Percentiles rank a stretch among this genome's conserved stretches.
Evolutionary conservation across 2,329 filamentous ascomycete species (phyloP).

Genomic region (Arthrobotrys pseudoclavata): DNA sequence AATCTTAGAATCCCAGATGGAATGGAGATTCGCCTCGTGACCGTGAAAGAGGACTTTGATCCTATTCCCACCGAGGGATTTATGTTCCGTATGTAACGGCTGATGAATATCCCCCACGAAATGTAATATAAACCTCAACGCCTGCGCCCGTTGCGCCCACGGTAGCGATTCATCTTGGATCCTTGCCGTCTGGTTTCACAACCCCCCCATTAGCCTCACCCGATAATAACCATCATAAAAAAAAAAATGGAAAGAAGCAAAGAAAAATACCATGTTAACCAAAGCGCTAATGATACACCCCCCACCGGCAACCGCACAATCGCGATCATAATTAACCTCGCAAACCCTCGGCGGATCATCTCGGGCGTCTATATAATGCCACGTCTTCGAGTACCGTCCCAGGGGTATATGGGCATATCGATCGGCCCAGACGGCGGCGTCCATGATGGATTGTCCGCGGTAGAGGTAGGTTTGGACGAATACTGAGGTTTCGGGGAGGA

Average conservation of each 20-base stretch:
- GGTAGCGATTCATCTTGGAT: slow-evolving; percentile 69
- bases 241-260: slow-evolving; percentile 63
- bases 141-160: slow-evolving; percentile 67
- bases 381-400: slow-evolving; percentile 74
- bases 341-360: slow-evolving; percentile 74
- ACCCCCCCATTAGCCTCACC: neutral
- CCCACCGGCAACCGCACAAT: slow-evolving; percentile 70
- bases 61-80: slow-evolving; percentile 76
- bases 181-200: slow-evolving; percentile 68
- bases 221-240: slow-evolving; percentile 48
- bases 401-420: slow-evolving; percentile 75
- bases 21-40: slow-evolving; percentile 75
- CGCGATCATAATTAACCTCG: slow-evolving; percentile 72
- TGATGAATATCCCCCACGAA: slow-evolving; percentile 80
- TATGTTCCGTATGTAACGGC: slow-evolving; percentile 76
- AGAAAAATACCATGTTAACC: slow-evolving; percentile 61
- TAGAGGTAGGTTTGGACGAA: slow-evolving; percentile 74
- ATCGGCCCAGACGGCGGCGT: slow-evolving; percentile 77
- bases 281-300: slow-evolving; percentile 75
- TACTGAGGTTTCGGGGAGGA: slow-evolving; percentile 71
- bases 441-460: slow-evolving; percentile 73
- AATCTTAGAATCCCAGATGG: slow-evolving; percentile 80
- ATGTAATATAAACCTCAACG: slow-evolving; percentile 72
- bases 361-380: slow-evolving; percentile 79
- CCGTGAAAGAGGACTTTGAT: slow-evolving; percentile 76